These are phyloP conservation scores for Isabelozyma rhagii DNA, from an alignment of 805 yeast genomes.

Conservation along the genomic window DNA sequence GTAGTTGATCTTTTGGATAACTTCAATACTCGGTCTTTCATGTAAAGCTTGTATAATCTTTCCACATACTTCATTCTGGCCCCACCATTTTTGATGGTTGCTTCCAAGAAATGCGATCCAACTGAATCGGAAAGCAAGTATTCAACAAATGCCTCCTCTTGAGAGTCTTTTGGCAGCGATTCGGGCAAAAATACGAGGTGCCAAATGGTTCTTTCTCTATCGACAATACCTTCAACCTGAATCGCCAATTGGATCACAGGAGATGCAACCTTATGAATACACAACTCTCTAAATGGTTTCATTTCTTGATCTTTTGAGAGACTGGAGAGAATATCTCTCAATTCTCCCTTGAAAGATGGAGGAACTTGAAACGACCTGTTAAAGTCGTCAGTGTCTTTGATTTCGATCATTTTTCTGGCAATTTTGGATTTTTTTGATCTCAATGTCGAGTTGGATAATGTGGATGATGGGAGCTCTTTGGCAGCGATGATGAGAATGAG, in stretches of 20 bases:
- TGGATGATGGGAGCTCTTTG: slow-evolving; percentile 70
- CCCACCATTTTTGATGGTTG: slow-evolving; percentile 58
- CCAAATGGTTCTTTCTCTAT: slow-evolving; percentile 70
- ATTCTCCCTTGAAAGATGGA: slow-evolving; percentile 56
- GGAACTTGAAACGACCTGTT: slow-evolving; percentile 69
- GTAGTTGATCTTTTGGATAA: slow-evolving; percentile 79
- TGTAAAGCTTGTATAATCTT: slow-evolving; percentile 66
- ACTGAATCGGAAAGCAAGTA: slow-evolving; percentile 80
- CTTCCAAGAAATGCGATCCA: slow-evolving; percentile 91
- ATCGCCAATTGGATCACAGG: slow-evolving; percentile 81
- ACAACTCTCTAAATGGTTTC: slow-evolving; percentile 58
- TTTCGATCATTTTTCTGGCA: slow-evolving; percentile 91
- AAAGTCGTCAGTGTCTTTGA: slow-evolving; percentile 73
- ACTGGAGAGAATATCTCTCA: slow-evolving; percentile 46
- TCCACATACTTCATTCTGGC: slow-evolving; percentile 64
- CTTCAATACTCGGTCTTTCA: slow-evolving; percentile 70
- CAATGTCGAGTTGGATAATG: slow-evolving; percentile 63
- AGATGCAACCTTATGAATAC: slow-evolving; percentile 78
- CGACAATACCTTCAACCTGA: slow-evolving; percentile 78
- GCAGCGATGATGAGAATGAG: slow-evolving; percentile 72
- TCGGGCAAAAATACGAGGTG: slow-evolving; percentile 55
- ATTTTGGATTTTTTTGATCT: slow-evolving; percentile 81
- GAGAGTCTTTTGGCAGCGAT: slow-evolving; percentile 48
- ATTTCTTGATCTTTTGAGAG: slow-evolving; percentile 35
- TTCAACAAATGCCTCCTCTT: slow-evolving; percentile 80